phyloP scores from a whole-genome alignment of 2,329 filamentous ascomycete genomes.

The Colletotrichum sp. region DNA sequence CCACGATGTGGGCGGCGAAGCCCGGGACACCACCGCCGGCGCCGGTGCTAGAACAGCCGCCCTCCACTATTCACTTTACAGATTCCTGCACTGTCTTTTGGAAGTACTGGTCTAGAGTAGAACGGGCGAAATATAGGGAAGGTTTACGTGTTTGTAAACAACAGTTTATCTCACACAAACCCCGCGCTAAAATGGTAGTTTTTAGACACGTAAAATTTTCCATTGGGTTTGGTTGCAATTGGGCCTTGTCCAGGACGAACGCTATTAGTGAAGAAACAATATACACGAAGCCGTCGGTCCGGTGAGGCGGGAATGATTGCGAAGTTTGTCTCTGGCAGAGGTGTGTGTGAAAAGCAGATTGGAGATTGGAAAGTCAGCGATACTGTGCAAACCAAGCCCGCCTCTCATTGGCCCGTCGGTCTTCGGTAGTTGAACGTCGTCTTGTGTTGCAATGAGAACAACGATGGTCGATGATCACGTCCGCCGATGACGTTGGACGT shows the following conservation, averaged over 20 bases:
- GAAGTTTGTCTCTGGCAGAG: not conserved
- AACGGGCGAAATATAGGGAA: not conserved
- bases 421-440: not conserved
- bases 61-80: constrained; percentile 13
- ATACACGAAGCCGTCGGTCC: not conserved
- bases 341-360: not conserved
- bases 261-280: not conserved
- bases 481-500: not conserved
- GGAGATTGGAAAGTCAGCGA: not conserved
- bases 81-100: constrained; percentile 13
- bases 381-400: not conserved
- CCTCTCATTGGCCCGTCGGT: not conserved
- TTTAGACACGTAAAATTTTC: not conserved
- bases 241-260: not conserved
- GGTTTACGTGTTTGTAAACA: not conserved
- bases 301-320: not conserved
- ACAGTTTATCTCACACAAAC: not conserved
- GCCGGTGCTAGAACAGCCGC: not conserved
- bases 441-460: not conserved
- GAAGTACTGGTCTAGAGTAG: not conserved
- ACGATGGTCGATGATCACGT: not conserved
- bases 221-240: not conserved
- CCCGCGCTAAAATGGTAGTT: not conserved
- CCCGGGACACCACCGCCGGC: not conserved
- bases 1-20: not conserved